Evolutionary conservation across 2,329 filamentous ascomycete genomes (phyloP).

Genomic region (Hypoxylon sp.): DNA sequence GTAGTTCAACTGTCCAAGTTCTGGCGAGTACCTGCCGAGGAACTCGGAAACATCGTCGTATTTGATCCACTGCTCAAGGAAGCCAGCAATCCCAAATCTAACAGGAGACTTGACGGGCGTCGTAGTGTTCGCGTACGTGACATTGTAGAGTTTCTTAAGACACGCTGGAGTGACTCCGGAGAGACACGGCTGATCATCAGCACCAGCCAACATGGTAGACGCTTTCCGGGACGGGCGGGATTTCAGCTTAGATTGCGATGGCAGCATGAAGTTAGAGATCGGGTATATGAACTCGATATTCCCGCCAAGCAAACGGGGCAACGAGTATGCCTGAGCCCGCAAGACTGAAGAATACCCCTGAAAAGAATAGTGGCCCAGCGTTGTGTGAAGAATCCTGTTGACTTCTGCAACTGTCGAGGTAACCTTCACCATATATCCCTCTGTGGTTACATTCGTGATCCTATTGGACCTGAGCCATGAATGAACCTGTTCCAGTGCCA

Average conservation of each 20-base stretch:
- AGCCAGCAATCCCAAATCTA: constrained; percentile 64
- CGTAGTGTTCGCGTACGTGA: constrained; percentile 55
- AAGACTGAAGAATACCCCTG: constrained; percentile 57
- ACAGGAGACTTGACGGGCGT: constrained; percentile 53
- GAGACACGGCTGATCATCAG: constrained; percentile 49
- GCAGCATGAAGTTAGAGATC: constrained; percentile 65
- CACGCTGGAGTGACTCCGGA: constrained; percentile 43
- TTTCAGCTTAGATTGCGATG: constrained; percentile 41
- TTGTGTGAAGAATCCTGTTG: constrained; percentile 60
- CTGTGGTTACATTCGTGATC: constrained; percentile 53
- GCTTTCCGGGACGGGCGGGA: constrained; percentile 14
- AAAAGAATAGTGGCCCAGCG: constrained; percentile 61
- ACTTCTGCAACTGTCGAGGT: constrained; percentile 59
- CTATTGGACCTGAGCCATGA: constrained; percentile 61
- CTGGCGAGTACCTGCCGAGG: constrained; percentile 56
- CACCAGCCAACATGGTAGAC: constrained; percentile 5
- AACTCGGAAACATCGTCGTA: constrained; percentile 61
- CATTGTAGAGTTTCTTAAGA: constrained; percentile 63
- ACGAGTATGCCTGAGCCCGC: constrained; percentile 61
- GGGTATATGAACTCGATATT: constrained; percentile 65
- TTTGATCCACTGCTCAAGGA: constrained; percentile 65
- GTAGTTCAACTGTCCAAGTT: constrained; percentile 56
- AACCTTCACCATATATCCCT: constrained; percentile 62
- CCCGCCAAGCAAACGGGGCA: constrained; percentile 59
- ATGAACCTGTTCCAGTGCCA: constrained; percentile 57